A percentile compares a stretch with the other conserved stretches of the same genome.
phyloP scores from a whole-genome alignment of 805 yeast species.

The Saccharomycopsis malanga region DNA sequence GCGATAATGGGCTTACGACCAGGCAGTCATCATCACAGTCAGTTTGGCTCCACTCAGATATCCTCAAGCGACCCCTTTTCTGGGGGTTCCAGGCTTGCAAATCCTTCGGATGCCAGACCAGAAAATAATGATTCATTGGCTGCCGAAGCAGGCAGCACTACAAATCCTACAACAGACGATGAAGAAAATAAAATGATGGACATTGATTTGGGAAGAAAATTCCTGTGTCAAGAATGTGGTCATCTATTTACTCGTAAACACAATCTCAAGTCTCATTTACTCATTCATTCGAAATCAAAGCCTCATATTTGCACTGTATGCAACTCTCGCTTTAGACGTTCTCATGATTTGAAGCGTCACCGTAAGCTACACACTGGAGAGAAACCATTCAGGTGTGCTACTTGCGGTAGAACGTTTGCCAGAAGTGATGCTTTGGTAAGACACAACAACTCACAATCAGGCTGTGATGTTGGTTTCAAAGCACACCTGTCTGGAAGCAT shows the following conservation, averaged over 20 bases:
- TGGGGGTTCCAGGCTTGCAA: background rate
- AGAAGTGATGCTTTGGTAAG: conserved; percentile 70
- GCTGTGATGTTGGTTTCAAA: conserved; percentile 24
- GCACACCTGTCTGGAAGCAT: background rate
- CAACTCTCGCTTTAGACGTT: conserved; percentile 54
- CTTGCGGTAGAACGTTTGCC: conserved; percentile 61
- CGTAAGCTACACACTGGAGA: conserved; percentile 71
- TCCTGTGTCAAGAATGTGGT: conserved; percentile 48
- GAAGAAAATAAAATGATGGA: no score
- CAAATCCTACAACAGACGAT: background rate
- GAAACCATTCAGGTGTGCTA: conserved; percentile 54
- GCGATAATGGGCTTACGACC: no score
- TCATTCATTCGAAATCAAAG: conserved; percentile 58
- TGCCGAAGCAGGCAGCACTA: background rate
- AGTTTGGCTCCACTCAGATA: background rate
- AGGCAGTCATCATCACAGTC: no score
- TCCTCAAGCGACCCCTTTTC: background rate
- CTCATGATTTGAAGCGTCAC: conserved; percentile 73
- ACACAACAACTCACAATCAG: conserved; percentile 45
- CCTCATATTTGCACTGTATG: conserved; percentile 62
- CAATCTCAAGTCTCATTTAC: conserved; percentile 63
- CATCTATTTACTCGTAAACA: conserved; percentile 67
- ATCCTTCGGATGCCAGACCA: background rate
- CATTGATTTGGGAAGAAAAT: conserved; percentile 27
- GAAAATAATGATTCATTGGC: no score